A percentile compares a stretch with the other conserved stretches of the same genome.
These are phyloP conservation scores for Amanita pallidorosea DNA, from an alignment of 768 basidiomycete species.

Conservation along the genomic window DNA sequence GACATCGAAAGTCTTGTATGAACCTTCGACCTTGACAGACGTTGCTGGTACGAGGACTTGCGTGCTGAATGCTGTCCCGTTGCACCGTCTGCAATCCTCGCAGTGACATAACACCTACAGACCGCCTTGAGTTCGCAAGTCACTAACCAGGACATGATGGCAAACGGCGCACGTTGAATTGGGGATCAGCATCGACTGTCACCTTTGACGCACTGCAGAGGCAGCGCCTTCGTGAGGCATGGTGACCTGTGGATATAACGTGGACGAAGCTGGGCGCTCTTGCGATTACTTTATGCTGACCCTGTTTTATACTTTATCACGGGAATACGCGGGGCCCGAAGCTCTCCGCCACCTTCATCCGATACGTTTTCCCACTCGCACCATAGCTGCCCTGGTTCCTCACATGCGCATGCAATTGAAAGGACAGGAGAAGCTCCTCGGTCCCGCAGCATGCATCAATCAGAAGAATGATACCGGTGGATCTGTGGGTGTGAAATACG, in stretches of 20 bases:
- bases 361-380: no score
- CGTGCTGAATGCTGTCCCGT: conserved; percentile 7
- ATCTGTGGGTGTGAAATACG: no score
- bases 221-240: conserved; percentile 6
- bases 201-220: conserved; percentile 6
- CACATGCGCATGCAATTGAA: no score
- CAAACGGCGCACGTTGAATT: background rate
- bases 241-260: conserved; percentile 3
- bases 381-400: no score
- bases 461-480: no score
- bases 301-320: no score
- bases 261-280: no score
- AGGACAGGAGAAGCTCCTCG: no score
- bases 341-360: no score
- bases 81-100: conserved; percentile 6
- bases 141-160: background rate
- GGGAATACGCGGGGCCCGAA: no score
- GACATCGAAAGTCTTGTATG: conserved; percentile 5
- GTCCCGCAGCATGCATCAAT: no score
- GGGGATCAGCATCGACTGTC: background rate
- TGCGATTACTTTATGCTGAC: no score
- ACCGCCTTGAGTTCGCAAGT: background rate
- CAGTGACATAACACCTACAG: conserved; percentile 8
- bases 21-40: conserved; percentile 5
- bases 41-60: conserved; percentile 5